These are phyloP conservation scores for Neodidymelliopsis sp. DNA, from an alignment of 2,329 filamentous ascomycete genomes.

Conservation along the genomic window DNA sequence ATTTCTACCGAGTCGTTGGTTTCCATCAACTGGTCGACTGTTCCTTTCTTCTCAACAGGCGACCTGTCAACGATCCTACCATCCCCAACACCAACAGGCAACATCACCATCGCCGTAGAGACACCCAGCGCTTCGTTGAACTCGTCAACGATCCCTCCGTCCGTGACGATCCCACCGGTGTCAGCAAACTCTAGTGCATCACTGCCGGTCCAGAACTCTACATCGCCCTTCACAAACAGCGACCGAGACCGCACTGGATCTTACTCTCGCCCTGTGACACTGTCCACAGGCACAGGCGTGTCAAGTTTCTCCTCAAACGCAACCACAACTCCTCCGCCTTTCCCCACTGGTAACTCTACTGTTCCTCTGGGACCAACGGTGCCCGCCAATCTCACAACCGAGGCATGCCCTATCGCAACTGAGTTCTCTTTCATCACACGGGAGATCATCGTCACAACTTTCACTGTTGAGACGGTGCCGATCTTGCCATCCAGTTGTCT, in stretches of 20 bases:
- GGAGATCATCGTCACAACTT: slow-evolving; percentile 20
- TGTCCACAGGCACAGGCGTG: neutral
- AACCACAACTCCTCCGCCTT: slow-evolving; percentile 7
- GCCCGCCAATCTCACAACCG: slow-evolving; percentile 8
- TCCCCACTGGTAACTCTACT: slow-evolving; percentile 26
- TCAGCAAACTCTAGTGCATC: too few relatives aligned
- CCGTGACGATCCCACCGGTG: slow-evolving; percentile 1
- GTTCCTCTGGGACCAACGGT: slow-evolving; percentile 19
- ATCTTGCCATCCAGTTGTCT: slow-evolving; percentile 9
- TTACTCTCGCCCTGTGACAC: neutral
- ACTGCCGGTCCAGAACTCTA: too few relatives aligned
- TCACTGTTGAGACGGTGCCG: slow-evolving; percentile 18
- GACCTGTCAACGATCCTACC: slow-evolving; percentile 11
- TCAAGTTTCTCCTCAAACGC: neutral
- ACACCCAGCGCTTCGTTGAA: slow-evolving; percentile 23
- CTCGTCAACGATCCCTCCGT: slow-evolving; percentile 13
- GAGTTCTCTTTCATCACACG: slow-evolving; percentile 20
- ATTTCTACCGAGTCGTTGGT: neutral
- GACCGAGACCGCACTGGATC: slow-evolving; percentile 1
- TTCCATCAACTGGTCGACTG: slow-evolving; percentile 9
- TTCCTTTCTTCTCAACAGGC: slow-evolving; percentile 3
- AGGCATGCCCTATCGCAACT: slow-evolving; percentile 23
- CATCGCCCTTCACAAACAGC: too few relatives aligned
- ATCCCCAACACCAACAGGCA: slow-evolving; percentile 1
- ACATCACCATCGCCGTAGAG: slow-evolving; percentile 16